phyloP scores from a whole-genome alignment of 768 basidiomycete genomes.

The Sarcodon sp. region DNA sequence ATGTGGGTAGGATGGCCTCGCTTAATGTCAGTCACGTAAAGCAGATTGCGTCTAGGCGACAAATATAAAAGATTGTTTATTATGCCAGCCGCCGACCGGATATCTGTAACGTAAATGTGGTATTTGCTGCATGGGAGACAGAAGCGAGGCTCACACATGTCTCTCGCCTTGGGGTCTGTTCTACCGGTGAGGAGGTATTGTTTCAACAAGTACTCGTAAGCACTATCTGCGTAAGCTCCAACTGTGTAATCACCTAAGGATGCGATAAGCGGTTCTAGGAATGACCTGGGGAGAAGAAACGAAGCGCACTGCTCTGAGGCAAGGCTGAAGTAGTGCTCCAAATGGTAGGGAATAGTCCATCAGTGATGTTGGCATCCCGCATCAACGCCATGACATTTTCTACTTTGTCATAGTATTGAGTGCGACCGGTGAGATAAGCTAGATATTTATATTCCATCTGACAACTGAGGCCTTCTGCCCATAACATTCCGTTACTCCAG shows the following conservation, averaged over 20 bases:
- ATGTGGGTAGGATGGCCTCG: conserved; percentile 21
- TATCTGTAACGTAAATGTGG: conserved; percentile 24
- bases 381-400: conserved; percentile 38
- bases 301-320: conserved; percentile 9
- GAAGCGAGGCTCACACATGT: conserved; percentile 42
- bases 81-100: conserved; percentile 47
- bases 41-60: conserved; percentile 47
- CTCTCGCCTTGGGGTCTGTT: conserved; percentile 45
- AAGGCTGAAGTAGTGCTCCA: conserved; percentile 7
- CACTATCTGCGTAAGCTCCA: conserved; percentile 59
- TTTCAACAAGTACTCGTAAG: conserved; percentile 71
- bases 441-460: conserved; percentile 87
- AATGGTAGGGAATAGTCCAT: conserved; percentile 11
- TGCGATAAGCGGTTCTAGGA: conserved; percentile 6
- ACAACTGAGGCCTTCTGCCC: conserved; percentile 68
- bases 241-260: conserved; percentile 32
- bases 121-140: neutral
- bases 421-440: conserved; percentile 65
- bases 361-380: conserved; percentile 8
- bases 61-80: conserved; percentile 54
- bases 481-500: conserved; percentile 25
- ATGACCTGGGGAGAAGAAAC: neutral
- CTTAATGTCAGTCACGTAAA: conserved; percentile 57
- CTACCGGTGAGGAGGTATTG: conserved; percentile 57
- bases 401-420: conserved; percentile 45